phyloP scores from a whole-genome alignment of 257 asterid species.

The Nicotiana paniculata region DNA sequence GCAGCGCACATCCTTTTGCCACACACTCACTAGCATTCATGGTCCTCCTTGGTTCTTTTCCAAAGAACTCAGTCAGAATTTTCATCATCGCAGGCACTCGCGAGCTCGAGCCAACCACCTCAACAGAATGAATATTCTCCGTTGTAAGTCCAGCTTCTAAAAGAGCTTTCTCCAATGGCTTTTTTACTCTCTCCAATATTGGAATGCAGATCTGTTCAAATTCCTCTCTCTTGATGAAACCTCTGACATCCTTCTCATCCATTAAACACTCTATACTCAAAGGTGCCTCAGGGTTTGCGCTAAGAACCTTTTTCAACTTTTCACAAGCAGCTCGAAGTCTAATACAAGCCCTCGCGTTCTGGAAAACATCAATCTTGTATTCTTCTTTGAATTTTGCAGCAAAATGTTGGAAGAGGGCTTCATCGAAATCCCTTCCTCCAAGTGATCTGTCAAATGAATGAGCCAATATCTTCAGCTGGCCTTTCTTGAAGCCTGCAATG shows the following conservation, averaged over 20 bases:
- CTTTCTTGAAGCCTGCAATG: constrained; percentile 87
- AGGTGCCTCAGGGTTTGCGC: constrained; percentile 95
- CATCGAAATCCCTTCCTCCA: constrained; percentile 98
- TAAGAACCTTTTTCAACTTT: constrained; percentile 31
- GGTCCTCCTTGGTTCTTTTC: constrained; percentile 89
- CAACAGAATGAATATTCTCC: constrained; percentile 68
- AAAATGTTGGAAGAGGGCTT: constrained; percentile 78
- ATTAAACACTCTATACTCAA: constrained; percentile 86
- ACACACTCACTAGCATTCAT: constrained; percentile 99
- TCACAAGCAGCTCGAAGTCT: constrained; percentile 85
- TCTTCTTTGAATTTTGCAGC: constrained; percentile 89
- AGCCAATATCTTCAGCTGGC: constrained; percentile 82
- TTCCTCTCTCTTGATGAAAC: constrained; percentile 84
- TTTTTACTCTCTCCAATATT: constrained; percentile 83
- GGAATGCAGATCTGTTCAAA: constrained; percentile 81
- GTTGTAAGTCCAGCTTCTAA: constrained; percentile 62
- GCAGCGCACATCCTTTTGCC: constrained; percentile 82
- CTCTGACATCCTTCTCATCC: constrained; percentile 96
- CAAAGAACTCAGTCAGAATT: constrained; percentile 82
- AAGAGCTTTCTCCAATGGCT: constrained; percentile 86
- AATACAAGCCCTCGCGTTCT: constrained; percentile 84
- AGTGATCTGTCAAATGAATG: constrained; percentile 82
- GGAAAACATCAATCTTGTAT: constrained; percentile 81
- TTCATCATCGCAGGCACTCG: constrained; percentile 81
- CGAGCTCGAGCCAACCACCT: constrained; percentile 93